Evolutionary conservation across 1,139 yeast species (phyloP), one percentile per base, ranked within the genome.

Genomic region (Pichia sp.): DNA sequence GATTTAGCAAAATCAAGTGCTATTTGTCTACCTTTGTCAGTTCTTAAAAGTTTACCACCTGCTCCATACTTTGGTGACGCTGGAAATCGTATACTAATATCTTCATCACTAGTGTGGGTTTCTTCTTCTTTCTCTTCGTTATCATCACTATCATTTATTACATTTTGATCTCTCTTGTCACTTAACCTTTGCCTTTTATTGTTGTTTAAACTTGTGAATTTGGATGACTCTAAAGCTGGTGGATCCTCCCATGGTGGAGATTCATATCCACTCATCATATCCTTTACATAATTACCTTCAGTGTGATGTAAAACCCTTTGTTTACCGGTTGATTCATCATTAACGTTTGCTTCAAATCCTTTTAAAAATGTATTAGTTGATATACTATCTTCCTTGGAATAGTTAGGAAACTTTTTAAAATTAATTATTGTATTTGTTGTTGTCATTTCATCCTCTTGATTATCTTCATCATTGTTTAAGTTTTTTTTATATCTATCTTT

Each of bases 41-140:
- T 52, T 15, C 64, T 46, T 12, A 60, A 44, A 11, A 61, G 50
- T 27, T 53, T 53, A 1, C 64, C 65, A 12, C 63, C 63, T 0
- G 58, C 63, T 1, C 69, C 69, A 45, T 70, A 72, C 47, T 70
- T 70, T 4, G 80, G 79, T 0, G 82, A 74, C 43, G 72, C 64
- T 1, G 81, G 81, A 52, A 76, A 76, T 49, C 79, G 59, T 49
- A 73, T 78, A 8, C 65, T 64, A 12, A 53, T 29, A 40, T 62
- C 67, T 44, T 55, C 65, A 45, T 32, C 22, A 18, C 22, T 32
- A 18, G 22, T 32, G 16, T 51, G 56, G 15, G 45, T 47, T 22
- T 44, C 41, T 24, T 39, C 46, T 18, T 42, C 44, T 8, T 22
- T 47, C 18, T 44, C 41, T 24, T 39, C 46, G n/a, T 42, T 43